Percentiles rank a stretch among this genome's conserved stretches.
Evolutionary conservation across 305 asterid species (phyloP).

Genomic region (Euphrasia arctica): DNA sequence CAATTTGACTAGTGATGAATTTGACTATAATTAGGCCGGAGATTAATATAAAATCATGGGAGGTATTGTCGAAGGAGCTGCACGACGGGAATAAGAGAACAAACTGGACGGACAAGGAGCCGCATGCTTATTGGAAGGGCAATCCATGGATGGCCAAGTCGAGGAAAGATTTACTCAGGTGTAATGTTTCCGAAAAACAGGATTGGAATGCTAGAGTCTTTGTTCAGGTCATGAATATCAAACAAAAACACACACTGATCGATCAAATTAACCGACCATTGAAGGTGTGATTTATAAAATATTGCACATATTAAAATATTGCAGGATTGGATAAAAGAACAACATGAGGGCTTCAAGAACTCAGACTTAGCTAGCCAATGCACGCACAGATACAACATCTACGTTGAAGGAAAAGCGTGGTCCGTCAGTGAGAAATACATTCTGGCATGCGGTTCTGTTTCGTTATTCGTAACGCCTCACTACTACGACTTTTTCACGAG

Average conservation of each 20-base stretch:
- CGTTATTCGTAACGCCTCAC: no score
- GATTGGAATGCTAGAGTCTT: slow-evolving; percentile 63
- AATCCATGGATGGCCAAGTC: slow-evolving; percentile 39
- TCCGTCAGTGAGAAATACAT: no score
- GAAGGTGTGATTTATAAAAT: no score
- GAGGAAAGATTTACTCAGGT: slow-evolving; percentile 45
- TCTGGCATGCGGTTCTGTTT: no score
- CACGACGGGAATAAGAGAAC: slow-evolving; percentile 46
- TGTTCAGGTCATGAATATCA: slow-evolving; percentile 38
- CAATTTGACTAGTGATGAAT: no score
- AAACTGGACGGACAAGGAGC: slow-evolving; percentile 48
- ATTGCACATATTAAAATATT: background rate
- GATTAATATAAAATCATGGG: slow-evolving; percentile 58
- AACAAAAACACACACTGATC: no score
- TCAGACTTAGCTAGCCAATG: slow-evolving; percentile 91
- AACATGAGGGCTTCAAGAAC: slow-evolving; percentile 64
- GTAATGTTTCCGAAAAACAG: slow-evolving; percentile 49
- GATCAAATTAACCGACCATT: no score
- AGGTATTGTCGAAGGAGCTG: slow-evolving; percentile 39
- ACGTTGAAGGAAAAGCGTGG: no score
- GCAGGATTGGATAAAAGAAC: slow-evolving; percentile 83
- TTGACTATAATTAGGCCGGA: slow-evolving; percentile 73
- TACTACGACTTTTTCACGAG: no score
- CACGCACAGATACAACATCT: slow-evolving; percentile 34
- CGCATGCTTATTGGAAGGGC: slow-evolving; percentile 62